phyloP scores from a whole-genome alignment of 2,329 filamentous ascomycete genomes.

The Diplodia seriata region DNA sequence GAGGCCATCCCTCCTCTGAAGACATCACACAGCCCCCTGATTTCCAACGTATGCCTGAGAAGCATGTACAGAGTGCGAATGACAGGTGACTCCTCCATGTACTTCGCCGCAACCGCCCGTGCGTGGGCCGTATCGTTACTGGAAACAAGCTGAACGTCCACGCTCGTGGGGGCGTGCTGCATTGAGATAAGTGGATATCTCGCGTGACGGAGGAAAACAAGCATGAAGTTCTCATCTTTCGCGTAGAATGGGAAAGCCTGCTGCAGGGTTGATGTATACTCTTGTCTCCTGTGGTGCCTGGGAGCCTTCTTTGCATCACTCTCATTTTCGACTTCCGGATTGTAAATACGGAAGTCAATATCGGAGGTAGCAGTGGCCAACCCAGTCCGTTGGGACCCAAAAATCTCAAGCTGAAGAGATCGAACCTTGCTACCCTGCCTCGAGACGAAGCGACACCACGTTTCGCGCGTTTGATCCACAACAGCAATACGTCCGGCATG shows the following conservation, averaged over 20 bases:
- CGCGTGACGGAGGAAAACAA: conserved; percentile 34
- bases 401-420: conserved; percentile 47
- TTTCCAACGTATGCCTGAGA: conserved; percentile 58
- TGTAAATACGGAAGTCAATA: conserved; percentile 57
- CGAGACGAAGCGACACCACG: conserved; percentile 35
- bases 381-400: conserved; percentile 62
- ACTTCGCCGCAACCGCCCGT: conserved; percentile 54
- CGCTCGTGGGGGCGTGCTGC: conserved; percentile 56
- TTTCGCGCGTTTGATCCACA: conserved; percentile 35
- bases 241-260: conserved; percentile 17
- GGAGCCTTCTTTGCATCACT: conserved; percentile 19
- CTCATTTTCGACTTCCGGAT: background rate
- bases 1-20: conserved; percentile 59
- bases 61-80: conserved; percentile 59
- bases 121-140: conserved; percentile 51
- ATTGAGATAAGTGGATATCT: conserved; percentile 52
- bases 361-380: conserved; percentile 61
- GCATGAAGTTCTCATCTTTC: conserved; percentile 35
- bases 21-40: conserved; percentile 58
- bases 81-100: conserved; percentile 57
- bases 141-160: conserved; percentile 61
- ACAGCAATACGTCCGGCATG: conserved; percentile 46
- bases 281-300: background rate
- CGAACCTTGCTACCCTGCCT: background rate
- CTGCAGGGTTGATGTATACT: conserved; percentile 10